Base-by-base conservation (phyloP, 2,329 filamentous ascomycete genomes). In the Plectosphaerella plurivora region DNA sequence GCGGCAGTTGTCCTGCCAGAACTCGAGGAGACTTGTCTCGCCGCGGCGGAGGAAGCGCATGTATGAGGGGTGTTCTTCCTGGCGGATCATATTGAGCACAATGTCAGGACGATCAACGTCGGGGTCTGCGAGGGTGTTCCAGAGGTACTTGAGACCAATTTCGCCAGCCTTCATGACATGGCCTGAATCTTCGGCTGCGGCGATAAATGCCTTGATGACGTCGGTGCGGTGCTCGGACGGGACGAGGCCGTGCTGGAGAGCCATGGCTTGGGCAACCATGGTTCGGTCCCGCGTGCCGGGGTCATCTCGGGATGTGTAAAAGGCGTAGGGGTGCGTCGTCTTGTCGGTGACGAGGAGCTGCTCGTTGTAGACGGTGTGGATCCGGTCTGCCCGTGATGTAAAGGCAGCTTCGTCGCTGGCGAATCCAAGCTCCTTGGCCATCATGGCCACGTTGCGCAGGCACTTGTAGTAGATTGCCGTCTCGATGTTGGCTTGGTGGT, bases 11-110 rank as follows among this genome's bases (percentile, higher is more conserved):
- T 73, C 68, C 55, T 73, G 70, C 71, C 70, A 74, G 49, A 74
- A 74, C 55, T 74, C 72, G 11, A 69, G 61, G 3, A 74, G 59
- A 1, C 67, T 74, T 2, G 72, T 74, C 55, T 76, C 74, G 0
- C 73, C 73, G 3, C 68, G 63, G 1, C 73, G 63, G 2, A 77
- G 56, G 57, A 77, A 76, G 0, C 73, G 70, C 72, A 77, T 74
- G 53, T 76, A 77, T 0, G 68, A 72, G 0, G 73, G 74, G 45
- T 77, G 73, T 45, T 76, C 72, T 53, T 76, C 70, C 50, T 75
- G 73, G 2, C 73, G 64, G 1, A 69, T 68, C 74, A 76, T 74
- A 33, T 67, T 59, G 2, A 74, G 61, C 7, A 74, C 69, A 20
- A 73, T 68, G 45, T 70, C 67, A 0, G 68, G 68, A 1, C 71